Conservation (phyloP, 1,284 basidiomycete genomes). For the Boletus semigastroideus region DNA sequence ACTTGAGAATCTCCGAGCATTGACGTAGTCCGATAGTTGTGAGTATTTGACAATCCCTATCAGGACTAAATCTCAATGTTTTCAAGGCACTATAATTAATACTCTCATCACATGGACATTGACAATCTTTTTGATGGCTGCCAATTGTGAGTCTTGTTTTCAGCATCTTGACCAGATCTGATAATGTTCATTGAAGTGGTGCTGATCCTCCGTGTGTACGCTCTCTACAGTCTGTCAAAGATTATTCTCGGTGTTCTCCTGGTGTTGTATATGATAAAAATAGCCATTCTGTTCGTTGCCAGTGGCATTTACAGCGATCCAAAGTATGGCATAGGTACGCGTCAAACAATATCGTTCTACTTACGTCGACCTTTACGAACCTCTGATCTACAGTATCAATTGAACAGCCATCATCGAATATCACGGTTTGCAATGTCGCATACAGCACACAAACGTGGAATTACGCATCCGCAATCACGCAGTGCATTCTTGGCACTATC, state of each 20-base stretch:
- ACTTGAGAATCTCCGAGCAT: too few relatives aligned
- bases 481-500: background rate
- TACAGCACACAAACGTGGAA: background rate
- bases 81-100: too few relatives aligned
- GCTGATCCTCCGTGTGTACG: slow-evolving; percentile 1
- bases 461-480: background rate
- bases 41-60: too few relatives aligned
- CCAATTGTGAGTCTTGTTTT: too few relatives aligned
- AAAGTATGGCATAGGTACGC: background rate
- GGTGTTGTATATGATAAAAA: background rate
- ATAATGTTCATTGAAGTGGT: background rate
- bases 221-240: background rate
- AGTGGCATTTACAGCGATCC: background rate
- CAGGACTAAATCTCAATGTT: too few relatives aligned
- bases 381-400: background rate
- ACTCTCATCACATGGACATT: too few relatives aligned
- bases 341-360: background rate
- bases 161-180: background rate
- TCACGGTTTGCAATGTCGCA: background rate
- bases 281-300: background rate
- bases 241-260: background rate
- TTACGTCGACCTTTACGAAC: background rate
- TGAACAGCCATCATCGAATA: background rate
- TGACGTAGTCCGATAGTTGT: too few relatives aligned
- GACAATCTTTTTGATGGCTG: too few relatives aligned